Percentiles rank a stretch among this genome's conserved stretches.
These are phyloP conservation scores for Hypoxylon sp. DNA, from an alignment of 2,329 filamentous ascomycete genomes.

Conservation along the genomic window DNA sequence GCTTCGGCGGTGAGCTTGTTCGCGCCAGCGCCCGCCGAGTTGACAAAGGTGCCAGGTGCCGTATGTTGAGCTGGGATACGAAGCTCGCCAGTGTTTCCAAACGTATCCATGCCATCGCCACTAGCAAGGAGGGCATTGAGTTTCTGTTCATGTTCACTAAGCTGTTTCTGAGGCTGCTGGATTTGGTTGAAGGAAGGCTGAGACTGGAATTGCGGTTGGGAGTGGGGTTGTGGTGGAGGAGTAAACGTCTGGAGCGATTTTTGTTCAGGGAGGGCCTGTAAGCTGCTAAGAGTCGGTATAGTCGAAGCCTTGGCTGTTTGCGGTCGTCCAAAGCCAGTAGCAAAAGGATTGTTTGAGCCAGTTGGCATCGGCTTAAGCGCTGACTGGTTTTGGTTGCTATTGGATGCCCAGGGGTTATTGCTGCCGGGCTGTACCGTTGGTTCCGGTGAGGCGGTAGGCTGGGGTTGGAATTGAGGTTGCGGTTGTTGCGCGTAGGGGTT, in stretches of 20 bases:
- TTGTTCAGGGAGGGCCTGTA: conserved; percentile 77
- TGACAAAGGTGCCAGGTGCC: conserved; percentile 95
- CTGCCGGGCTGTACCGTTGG: conserved; percentile 80
- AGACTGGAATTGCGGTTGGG: conserved; percentile 46
- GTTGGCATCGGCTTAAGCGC: conserved; percentile 86
- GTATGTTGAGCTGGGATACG: conserved; percentile 98
- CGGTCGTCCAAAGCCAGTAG: conserved; percentile 76
- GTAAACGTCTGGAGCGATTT: conserved; percentile 75
- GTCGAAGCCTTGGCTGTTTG: conserved; percentile 70
- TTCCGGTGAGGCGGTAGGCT: conserved; percentile 66
- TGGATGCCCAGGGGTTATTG: conserved; percentile 93
- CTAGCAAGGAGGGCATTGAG: conserved; percentile 89
- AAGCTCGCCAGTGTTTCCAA: conserved; percentile 95
- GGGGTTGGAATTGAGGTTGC: conserved; percentile 63
- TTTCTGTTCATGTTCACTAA: conserved; percentile 76
- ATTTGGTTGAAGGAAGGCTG: conserved; percentile 63
- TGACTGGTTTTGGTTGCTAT: conserved; percentile 70
- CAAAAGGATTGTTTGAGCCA: conserved; percentile 98
- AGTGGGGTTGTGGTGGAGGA: conserved; percentile 54
- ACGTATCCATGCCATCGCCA: conserved; percentile 96
- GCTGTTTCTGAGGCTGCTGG: conserved; percentile 67
- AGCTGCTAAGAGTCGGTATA: conserved; percentile 79
- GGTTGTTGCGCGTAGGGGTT: conserved; percentile 69
- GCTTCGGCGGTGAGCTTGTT: conserved; percentile 78
- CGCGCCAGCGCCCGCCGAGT: conserved; percentile 88